Conservation (phyloP, 1,284 basidiomycete genomes). For the Ustilago curta region DNA sequence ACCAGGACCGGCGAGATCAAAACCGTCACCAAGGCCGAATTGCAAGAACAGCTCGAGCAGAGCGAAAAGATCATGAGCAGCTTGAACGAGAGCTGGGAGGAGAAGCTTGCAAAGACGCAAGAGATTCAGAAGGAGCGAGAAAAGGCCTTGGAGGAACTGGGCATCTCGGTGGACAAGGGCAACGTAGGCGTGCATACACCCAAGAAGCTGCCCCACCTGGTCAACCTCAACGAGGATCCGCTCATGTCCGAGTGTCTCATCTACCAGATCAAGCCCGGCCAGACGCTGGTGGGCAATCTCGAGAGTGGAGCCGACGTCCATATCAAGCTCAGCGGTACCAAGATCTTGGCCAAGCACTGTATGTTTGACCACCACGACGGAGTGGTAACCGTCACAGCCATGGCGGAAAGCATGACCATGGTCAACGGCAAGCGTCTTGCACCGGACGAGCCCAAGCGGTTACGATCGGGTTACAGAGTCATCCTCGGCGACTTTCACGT, state of each 20-base stretch:
- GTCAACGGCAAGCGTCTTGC: slow-evolving; percentile 79
- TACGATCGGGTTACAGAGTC: slow-evolving; percentile 92
- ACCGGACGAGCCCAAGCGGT: slow-evolving; percentile 64
- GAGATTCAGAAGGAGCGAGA: slow-evolving; percentile 96
- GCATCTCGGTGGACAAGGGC: slow-evolving; percentile 96
- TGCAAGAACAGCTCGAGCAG: slow-evolving; percentile 95
- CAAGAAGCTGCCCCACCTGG: slow-evolving; percentile 75
- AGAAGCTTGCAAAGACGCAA: slow-evolving; percentile 91
- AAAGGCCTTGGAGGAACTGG: slow-evolving; percentile 94
- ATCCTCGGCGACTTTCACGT: slow-evolving; percentile 98
- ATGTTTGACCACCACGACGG: slow-evolving; percentile 87
- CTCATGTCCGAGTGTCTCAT: slow-evolving; percentile 71
- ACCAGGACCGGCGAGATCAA: slow-evolving; percentile 93
- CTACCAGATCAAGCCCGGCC: slow-evolving; percentile 91
- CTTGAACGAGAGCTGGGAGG: slow-evolving; percentile 97
- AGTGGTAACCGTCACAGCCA: slow-evolving; percentile 82
- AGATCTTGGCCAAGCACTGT: slow-evolving; percentile 92
- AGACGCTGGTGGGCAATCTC: slow-evolving; percentile 75
- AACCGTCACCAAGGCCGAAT: slow-evolving; percentile 94
- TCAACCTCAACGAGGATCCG: slow-evolving; percentile 70
- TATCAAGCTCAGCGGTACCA: slow-evolving; percentile 92
- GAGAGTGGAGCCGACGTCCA: slow-evolving; percentile 38
- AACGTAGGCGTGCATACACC: slow-evolving; percentile 95
- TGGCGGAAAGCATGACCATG: slow-evolving; percentile 86
- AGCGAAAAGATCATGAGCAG: slow-evolving; percentile 97